Conservation (phyloP, 306 rosid genomes). For the Geum urbanum region DNA sequence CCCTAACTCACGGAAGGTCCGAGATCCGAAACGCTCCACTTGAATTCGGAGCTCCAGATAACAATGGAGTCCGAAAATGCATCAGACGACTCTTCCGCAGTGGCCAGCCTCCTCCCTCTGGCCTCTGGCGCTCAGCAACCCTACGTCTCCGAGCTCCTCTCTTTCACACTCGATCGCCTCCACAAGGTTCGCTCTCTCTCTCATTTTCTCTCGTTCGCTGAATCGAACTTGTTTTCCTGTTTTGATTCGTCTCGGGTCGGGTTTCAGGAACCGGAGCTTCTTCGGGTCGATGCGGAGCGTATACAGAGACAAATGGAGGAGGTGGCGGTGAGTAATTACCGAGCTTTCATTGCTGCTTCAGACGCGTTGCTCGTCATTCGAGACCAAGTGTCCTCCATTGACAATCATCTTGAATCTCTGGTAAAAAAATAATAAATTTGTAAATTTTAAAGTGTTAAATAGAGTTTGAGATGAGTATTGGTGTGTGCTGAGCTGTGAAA, state of each 20-base stretch:
- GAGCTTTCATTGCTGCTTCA: constrained; percentile 84
- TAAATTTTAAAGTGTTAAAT: not conserved
- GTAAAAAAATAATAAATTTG: constrained; percentile 21
- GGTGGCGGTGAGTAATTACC: constrained; percentile 89
- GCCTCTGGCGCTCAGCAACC: constrained; percentile 89
- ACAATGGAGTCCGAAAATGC: constrained; percentile 53
- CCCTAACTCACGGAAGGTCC: constrained; percentile 5
- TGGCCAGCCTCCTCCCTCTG: constrained; percentile 55
- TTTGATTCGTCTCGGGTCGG: not conserved
- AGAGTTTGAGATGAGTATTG: not conserved
- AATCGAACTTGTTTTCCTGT: not conserved
- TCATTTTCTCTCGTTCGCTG: not conserved
- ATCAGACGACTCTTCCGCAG: constrained; percentile 38
- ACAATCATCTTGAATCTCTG: constrained; percentile 53
- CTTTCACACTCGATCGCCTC: constrained; percentile 95
- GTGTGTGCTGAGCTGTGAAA: constrained; percentile 20
- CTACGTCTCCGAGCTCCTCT: constrained; percentile 92
- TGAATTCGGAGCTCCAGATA: constrained; percentile 23
- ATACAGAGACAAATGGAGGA: constrained; percentile 98
- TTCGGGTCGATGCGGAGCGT: constrained; percentile 95
- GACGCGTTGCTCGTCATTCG: constrained; percentile 87
- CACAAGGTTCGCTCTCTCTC: constrained; percentile 53
- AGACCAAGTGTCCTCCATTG: constrained; percentile 65
- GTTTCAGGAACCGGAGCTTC: constrained; percentile 89
- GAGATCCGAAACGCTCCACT: constrained; percentile 10